Evolutionary conservation across 345 rosid genomes (phyloP).

Genomic region (Lenwebbia sp.): DNA sequence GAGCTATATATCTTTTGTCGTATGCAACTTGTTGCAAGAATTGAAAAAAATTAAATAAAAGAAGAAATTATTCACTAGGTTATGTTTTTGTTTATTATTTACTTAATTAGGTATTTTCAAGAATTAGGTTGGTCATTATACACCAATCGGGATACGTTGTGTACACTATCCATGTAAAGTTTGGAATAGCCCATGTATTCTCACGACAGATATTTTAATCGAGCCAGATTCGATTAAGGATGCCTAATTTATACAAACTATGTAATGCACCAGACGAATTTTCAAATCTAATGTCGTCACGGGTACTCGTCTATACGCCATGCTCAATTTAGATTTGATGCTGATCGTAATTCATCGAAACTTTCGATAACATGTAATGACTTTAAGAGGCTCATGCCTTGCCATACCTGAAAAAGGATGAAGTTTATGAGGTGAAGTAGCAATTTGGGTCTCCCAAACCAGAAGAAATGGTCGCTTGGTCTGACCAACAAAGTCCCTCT

Average conservation of each 20-base stretch:
- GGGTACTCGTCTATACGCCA: not conserved
- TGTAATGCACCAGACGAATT: not conserved
- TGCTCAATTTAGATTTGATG: not conserved
- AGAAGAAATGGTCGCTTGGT: constrained; percentile 52
- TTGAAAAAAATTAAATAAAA: too few species aligned
- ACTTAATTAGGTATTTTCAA: not conserved
- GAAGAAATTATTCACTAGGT: not conserved
- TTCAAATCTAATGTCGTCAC: not conserved
- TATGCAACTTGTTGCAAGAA: too few species aligned
- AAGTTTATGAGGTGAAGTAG: constrained; percentile 45
- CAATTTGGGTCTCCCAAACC: constrained; percentile 48
- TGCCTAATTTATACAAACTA: not conserved
- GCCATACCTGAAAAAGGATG: constrained; percentile 41
- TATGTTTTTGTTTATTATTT: not conserved
- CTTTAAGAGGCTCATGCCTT: not conserved
- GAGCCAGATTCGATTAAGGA: not conserved
- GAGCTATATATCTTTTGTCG: not conserved
- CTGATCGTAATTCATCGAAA: not conserved
- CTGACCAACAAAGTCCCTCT: constrained; percentile 45
- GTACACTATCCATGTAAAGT: not conserved
- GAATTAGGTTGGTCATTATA: not conserved
- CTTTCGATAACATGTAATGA: not conserved
- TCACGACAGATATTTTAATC: not conserved
- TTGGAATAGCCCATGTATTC: not conserved
- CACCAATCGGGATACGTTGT: not conserved